These are phyloP conservation scores for Xylariaceae sp. DNA, from an alignment of 2,329 filamentous ascomycete genomes.

Conservation along the genomic window DNA sequence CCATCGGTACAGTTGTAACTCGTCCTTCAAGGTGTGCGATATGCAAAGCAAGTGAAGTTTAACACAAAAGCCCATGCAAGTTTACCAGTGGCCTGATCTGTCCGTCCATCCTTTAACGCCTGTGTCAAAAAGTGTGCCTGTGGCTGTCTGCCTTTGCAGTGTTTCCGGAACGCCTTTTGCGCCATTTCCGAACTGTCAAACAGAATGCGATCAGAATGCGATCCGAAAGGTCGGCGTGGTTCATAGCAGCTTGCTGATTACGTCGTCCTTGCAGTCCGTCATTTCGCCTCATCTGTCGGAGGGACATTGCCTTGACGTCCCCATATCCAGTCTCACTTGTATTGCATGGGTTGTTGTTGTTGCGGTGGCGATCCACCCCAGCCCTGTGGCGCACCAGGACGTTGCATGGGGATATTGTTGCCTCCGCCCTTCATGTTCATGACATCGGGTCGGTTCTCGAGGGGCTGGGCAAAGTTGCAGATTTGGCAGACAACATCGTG, in stretches of 20 bases:
- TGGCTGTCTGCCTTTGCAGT: background rate
- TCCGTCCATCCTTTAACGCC: slow-evolving; percentile 12
- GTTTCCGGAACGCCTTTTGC: background rate
- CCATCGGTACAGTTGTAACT: background rate
- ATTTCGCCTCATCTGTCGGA: background rate
- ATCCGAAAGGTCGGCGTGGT: background rate
- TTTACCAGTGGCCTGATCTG: background rate
- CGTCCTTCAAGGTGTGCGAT: slow-evolving; percentile 4
- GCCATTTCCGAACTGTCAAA: background rate
- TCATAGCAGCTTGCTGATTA: background rate
- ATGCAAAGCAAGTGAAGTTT: background rate
- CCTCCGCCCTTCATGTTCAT: slow-evolving; percentile 46
- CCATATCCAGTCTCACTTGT: slow-evolving; percentile 15
- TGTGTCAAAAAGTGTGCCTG: slow-evolving; percentile 5
- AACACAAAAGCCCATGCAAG: background rate
- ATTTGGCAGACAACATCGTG: slow-evolving; percentile 69
- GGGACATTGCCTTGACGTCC: background rate
- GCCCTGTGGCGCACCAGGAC: slow-evolving; percentile 25
- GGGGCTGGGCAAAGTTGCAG: slow-evolving; percentile 70
- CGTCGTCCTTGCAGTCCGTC: background rate
- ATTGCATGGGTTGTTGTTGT: slow-evolving; percentile 27
- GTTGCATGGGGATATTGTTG: slow-evolving; percentile 37
- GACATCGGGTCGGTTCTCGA: slow-evolving; percentile 55
- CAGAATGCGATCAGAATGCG: background rate
- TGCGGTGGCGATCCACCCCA: slow-evolving; percentile 21